phyloP scores from a whole-genome alignment of 371 early-diverging fungal genomes.

The Mortierella sp. region DNA sequence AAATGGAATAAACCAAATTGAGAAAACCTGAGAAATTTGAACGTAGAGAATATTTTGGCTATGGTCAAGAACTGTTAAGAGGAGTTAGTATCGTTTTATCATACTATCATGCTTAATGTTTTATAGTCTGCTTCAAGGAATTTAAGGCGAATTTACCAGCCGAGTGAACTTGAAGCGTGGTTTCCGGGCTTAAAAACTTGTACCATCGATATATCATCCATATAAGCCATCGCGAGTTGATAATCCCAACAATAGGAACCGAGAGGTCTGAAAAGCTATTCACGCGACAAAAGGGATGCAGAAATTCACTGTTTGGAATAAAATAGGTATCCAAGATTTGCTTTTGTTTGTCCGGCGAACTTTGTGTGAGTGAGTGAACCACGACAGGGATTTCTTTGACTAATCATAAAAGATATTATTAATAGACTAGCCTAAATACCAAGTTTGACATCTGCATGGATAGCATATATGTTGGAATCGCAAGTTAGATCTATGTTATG shows the following conservation, averaged over 20 bases:
- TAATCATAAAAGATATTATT: not conserved
- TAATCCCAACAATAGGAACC: constrained; percentile 12
- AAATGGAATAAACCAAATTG: constrained; percentile 23
- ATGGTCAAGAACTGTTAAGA: constrained; percentile 8
- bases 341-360: constrained; percentile 15
- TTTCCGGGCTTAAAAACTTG: constrained; percentile 17
- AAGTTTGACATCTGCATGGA: not conserved
- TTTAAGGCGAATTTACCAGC: constrained; percentile 10
- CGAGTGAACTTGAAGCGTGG: constrained; percentile 13
- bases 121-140: not conserved
- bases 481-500: not conserved
- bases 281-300: constrained; percentile 28
- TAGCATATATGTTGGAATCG: not conserved
- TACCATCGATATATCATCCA: constrained; percentile 42
- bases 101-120: not conserved
- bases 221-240: constrained; percentile 30
- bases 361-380: constrained; percentile 22
- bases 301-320: constrained; percentile 8
- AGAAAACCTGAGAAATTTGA: constrained; percentile 28
- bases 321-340: constrained; percentile 21
- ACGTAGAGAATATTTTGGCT: constrained; percentile 14
- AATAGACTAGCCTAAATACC: no score
- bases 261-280: constrained; percentile 12
- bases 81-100: constrained; percentile 5
- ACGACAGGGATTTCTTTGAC: constrained; percentile 20